These are phyloP conservation scores for Diaporthe sp. DNA, from an alignment of 2,329 filamentous ascomycete species.

Conservation along the genomic window DNA sequence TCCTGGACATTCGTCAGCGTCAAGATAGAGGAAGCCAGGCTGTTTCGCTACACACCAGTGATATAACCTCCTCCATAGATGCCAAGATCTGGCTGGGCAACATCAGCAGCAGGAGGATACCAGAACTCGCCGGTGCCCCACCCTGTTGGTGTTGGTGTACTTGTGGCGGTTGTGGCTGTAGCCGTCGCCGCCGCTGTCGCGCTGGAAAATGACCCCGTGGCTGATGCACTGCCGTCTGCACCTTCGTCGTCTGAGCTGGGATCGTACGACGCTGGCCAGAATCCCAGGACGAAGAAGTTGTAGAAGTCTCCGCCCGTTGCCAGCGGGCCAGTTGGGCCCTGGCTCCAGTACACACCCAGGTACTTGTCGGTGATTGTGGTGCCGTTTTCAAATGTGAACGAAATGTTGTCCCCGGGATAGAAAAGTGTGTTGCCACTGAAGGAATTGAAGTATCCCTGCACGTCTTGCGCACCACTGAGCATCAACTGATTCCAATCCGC, in stretches of 20 bases:
- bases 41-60: background rate
- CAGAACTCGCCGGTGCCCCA: background rate
- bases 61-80: background rate
- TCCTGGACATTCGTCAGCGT: slow-evolving; percentile 41
- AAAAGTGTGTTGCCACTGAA: slow-evolving; percentile 29
- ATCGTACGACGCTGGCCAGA: slow-evolving; percentile 41
- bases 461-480: slow-evolving; percentile 47
- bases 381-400: slow-evolving; percentile 49
- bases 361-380: slow-evolving; percentile 40
- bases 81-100: slow-evolving; percentile 11
- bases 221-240: background rate
- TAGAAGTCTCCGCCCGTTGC: slow-evolving; percentile 59
- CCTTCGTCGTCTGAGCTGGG: background rate
- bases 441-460: slow-evolving; percentile 36
- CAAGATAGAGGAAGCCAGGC: background rate
- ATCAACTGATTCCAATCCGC: slow-evolving; percentile 58
- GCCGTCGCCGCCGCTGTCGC: background rate
- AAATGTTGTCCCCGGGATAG: slow-evolving; percentile 52
- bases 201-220: background rate
- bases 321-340: slow-evolving; percentile 48
- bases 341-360: slow-evolving; percentile 41
- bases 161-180: background rate
- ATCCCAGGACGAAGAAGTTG: slow-evolving; percentile 57
- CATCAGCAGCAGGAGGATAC: slow-evolving; percentile 1
- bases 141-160: background rate